These are phyloP conservation scores for Pythium myriotylum DNA, from an alignment of 352 stramenopile species.

Conservation along the genomic window DNA sequence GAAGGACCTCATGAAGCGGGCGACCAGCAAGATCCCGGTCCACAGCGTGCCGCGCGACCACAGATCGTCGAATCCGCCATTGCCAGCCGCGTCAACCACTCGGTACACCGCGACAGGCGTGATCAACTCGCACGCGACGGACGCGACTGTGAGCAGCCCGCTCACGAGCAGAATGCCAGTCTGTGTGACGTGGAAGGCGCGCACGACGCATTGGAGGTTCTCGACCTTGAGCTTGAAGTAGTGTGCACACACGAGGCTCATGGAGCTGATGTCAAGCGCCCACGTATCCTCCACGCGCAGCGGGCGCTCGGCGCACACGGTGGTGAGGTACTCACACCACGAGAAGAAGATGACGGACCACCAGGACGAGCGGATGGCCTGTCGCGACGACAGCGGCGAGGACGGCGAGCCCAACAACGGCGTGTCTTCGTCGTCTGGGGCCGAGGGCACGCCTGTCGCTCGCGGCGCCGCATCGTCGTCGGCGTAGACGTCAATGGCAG, in stretches of 20 bases:
- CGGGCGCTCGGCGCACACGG: constrained; percentile 28
- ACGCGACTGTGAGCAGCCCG: constrained; percentile 42
- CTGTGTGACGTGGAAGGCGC: constrained; percentile 37
- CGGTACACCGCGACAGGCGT: constrained; percentile 49
- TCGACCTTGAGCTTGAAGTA: constrained; percentile 33
- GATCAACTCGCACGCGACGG: constrained; percentile 39
- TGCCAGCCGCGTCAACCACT: constrained; percentile 37
- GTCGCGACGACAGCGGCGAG: constrained; percentile 4
- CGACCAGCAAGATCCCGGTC: constrained; percentile 33
- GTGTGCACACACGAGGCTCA: constrained; percentile 36
- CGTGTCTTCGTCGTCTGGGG: constrained; percentile 11
- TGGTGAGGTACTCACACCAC: constrained; percentile 33
- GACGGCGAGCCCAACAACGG: constrained; percentile 1
- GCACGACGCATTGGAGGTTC: constrained; percentile 37
- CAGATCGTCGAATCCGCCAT: constrained; percentile 21
- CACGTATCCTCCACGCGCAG: constrained; percentile 46
- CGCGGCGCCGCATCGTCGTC: constrained; percentile 17
- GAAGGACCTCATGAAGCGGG: constrained; percentile 38
- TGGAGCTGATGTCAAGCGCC: constrained; percentile 42
- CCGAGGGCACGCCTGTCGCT: neutral
- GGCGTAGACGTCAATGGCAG: constrained; percentile 17
- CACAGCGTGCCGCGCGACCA: constrained; percentile 35
- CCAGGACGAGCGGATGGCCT: constrained; percentile 19
- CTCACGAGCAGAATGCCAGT: constrained; percentile 34
- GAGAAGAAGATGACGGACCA: constrained; percentile 40